Evolutionary conservation across 208 protist genomes (phyloP), one percentile per base, ranked within the genome.

Genomic region (Wallacemonas sp.): DNA sequence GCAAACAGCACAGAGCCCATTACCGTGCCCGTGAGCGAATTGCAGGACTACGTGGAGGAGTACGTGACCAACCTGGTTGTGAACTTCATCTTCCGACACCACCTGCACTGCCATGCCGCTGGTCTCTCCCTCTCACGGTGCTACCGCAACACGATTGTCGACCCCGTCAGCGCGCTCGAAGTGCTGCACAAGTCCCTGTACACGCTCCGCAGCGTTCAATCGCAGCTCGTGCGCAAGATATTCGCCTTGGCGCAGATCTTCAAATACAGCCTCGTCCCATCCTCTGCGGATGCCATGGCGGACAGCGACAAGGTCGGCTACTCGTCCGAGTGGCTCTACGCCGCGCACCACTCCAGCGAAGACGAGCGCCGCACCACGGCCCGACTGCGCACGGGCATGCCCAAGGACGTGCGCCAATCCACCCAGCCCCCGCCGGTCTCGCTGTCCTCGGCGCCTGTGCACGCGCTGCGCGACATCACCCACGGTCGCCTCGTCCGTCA

Each of bases 221-320:
- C 62, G 32, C 55, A 48, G 14, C 62, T 82, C 0, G 65, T 66
- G 12, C 69, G 71, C 22, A 74, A 72, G 55, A 31, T 81, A 1
- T 86, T 86, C 55, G 72, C 75, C 26, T 52, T 57, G 14, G 11
- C 28, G 2, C 80, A 86, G 67, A 61, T 64, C 10, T 62, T 67
- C 54, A 86, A 86, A 72, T 86, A 86, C 54, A 73, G 69, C n/a
- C 46, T 86, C 16, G 76, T 82, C 61, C 62, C 62, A 4, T 55
- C 48, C 2, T n/a, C 26, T 4, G 48, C 26, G 48, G 48, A 32
- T n/a, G 26, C 26, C 4, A 4, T 82, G 8, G 72, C 76, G 2
- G 55, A 68, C 38, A 52, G 70, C 45, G 65, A 63, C 39, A 61
- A 57, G 22, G 69, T 72, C n/a, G 72, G 68, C 42, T 86, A 76